These are phyloP conservation scores for Penicillium odoratum DNA, from an alignment of 495 filamentous ascomycete genomes.

Conservation along the genomic window DNA sequence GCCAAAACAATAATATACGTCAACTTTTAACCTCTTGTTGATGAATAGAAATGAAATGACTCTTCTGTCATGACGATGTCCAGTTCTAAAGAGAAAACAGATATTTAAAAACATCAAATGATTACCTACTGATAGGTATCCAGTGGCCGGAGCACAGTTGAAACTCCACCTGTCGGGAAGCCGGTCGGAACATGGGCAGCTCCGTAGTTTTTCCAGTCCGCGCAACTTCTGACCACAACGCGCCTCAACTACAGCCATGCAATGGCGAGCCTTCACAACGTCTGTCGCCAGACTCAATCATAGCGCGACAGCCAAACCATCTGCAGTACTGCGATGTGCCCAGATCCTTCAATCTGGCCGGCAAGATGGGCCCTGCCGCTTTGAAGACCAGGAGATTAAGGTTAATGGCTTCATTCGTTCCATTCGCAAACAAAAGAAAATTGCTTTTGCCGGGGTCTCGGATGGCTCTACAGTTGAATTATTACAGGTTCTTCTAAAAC, in stretches of 20 bases:
- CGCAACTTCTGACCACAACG: conserved; percentile 21
- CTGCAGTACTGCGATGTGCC: conserved; percentile 35
- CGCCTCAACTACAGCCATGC: conserved; percentile 36
- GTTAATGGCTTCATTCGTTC: conserved; percentile 82
- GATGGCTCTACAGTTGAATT: conserved; percentile 82
- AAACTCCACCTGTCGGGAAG: background rate
- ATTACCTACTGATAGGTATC: too few relatives aligned
- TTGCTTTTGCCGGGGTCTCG: conserved; percentile 78
- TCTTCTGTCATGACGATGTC: too few relatives aligned
- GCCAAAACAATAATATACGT: too few relatives aligned
- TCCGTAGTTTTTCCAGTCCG: conserved; percentile 19
- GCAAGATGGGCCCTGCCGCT: conserved; percentile 25
- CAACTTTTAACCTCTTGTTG: too few relatives aligned
- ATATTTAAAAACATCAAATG: too few relatives aligned
- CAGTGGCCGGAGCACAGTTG: too few relatives aligned
- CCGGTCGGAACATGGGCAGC: conserved; percentile 5
- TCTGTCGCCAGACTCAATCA: conserved; percentile 37
- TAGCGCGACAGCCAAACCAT: conserved; percentile 13
- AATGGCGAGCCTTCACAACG: conserved; percentile 46
- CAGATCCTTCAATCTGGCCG: conserved; percentile 39
- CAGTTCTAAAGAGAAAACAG: too few relatives aligned
- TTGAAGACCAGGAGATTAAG: conserved; percentile 49
- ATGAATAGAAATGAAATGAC: too few relatives aligned
- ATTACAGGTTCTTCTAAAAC: conserved; percentile 79
- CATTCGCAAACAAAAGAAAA: conserved; percentile 80